Evolutionary conservation across 225 moss, liverwort and hornwort genomes (phyloP).

Genomic region (Physcomitrellopsis africana): DNA sequence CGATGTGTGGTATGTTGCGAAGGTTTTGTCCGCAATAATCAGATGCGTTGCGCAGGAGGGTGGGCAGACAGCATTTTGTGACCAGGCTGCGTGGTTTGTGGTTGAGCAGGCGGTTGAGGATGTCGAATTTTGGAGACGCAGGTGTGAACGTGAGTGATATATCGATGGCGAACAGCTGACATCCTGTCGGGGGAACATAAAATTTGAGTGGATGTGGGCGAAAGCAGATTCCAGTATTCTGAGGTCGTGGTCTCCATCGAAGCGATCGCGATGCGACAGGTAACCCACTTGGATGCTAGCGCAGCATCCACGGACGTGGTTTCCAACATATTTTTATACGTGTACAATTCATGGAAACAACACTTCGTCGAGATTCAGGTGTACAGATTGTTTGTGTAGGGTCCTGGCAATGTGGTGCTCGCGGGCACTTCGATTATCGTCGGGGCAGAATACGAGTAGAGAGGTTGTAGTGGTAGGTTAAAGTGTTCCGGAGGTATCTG

Average conservation of each 20-base stretch:
- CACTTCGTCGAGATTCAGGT: conserved; percentile 33
- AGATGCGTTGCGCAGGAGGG: not conserved
- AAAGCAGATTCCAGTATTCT: conserved; percentile 44
- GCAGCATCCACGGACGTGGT: conserved; percentile 14
- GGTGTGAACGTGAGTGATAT: conserved; percentile 67
- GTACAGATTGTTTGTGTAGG: conserved; percentile 30
- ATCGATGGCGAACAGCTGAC: conserved; percentile 56
- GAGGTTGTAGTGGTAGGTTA: too few relatives aligned
- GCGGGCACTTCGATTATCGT: too few relatives aligned
- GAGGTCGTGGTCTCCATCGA: conserved; percentile 51
- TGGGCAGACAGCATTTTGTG: not conserved
- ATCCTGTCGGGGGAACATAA: conserved; percentile 45
- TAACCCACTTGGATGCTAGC: conserved; percentile 32
- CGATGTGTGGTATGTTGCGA: too few relatives aligned
- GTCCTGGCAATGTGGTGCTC: too few relatives aligned
- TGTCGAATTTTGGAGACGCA: conserved; percentile 78
- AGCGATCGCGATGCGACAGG: conserved; percentile 49
- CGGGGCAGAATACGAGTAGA: too few relatives aligned
- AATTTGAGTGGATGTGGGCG: conserved; percentile 37
- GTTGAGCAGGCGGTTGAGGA: conserved; percentile 68
- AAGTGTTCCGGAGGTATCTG: too few relatives aligned
- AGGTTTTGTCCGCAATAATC: too few relatives aligned
- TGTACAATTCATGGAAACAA: conserved; percentile 41
- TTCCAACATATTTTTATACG: conserved; percentile 34
- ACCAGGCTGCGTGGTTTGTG: conserved; percentile 18